Conservation (phyloP, 2,329 filamentous ascomycete genomes). For the Apiospora malaysiana region DNA sequence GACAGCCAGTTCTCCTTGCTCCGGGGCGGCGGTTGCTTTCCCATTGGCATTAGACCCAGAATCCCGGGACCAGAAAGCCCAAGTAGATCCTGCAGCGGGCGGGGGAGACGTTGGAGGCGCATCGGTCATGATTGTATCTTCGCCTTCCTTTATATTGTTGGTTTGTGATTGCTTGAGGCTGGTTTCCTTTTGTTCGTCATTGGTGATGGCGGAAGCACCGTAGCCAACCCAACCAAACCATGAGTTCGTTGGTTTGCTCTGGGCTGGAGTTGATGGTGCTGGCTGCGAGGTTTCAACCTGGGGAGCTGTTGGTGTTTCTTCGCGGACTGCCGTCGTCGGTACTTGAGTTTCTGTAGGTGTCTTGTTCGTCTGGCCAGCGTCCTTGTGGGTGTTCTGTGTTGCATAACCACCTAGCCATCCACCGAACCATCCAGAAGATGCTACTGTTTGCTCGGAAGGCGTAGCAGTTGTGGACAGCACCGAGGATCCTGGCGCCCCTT, state of each 20-base stretch:
- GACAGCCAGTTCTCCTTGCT: constrained; percentile 61
- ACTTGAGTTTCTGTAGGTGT: background rate
- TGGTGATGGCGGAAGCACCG: constrained; percentile 29
- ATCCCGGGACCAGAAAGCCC: constrained; percentile 82
- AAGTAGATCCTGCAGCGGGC: constrained; percentile 68
- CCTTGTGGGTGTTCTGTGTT: background rate
- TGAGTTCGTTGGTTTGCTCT: constrained; percentile 35
- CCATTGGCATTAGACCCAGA: constrained; percentile 43
- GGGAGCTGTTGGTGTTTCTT: background rate
- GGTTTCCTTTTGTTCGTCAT: constrained; percentile 21
- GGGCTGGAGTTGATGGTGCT: constrained; percentile 31
- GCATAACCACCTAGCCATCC: constrained; percentile 10
- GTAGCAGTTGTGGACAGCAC: background rate
- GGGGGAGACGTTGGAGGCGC: constrained; percentile 40
- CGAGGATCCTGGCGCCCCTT: background rate
- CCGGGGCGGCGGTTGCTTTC: constrained; percentile 41
- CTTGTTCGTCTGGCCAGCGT: background rate
- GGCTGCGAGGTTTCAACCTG: constrained; percentile 24
- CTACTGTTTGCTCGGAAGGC: constrained; percentile 25
- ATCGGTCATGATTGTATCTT: constrained; percentile 52
- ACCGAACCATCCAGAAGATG: constrained; percentile 20
- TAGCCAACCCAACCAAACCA: constrained; percentile 45
- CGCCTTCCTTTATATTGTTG: constrained; percentile 37
- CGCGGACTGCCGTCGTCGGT: background rate
- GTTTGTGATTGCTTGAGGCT: constrained; percentile 32